A percentile compares a stretch with the other conserved stretches of the same genome.
These are phyloP conservation scores for Stylosanthes scabra DNA, from an alignment of 331 rosid genomes.

Conservation along the genomic window DNA sequence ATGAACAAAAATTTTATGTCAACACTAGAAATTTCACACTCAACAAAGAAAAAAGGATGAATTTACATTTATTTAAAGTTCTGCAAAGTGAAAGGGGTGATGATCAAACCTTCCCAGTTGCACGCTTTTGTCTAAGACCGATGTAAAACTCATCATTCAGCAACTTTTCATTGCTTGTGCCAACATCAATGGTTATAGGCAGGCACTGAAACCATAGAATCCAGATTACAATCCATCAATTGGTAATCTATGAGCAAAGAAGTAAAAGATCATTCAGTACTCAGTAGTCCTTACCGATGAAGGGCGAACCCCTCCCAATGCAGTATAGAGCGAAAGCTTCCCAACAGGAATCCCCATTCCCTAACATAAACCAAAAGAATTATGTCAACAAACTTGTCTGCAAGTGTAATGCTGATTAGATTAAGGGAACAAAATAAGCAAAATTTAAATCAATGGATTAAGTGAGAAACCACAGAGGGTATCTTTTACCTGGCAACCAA, in stretches of 20 bases:
- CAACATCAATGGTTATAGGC: conserved; percentile 96
- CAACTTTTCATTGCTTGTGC: conserved; percentile 90
- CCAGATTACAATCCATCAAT: conserved; percentile 18
- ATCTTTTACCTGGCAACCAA: conserved; percentile 86
- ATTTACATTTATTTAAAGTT: not conserved
- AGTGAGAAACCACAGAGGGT: not conserved
- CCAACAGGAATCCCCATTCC: conserved; percentile 99
- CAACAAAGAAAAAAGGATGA: not conserved
- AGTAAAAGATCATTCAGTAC: not conserved
- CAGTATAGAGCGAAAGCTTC: conserved; percentile 90
- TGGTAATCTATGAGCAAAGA: not conserved
- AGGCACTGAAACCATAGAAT: conserved; percentile 72
- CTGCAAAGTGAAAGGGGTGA: not conserved
- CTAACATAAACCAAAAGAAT: conserved; percentile 47
- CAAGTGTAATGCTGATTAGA: conserved; percentile 28
- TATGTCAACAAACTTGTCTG: conserved; percentile 31
- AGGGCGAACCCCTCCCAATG: conserved; percentile 98
- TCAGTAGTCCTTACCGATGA: conserved; percentile 80
- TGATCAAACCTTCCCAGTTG: conserved; percentile 82
- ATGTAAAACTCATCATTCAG: conserved; percentile 91
- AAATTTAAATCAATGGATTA: not conserved
- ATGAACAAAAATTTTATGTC: conserved; percentile 28
- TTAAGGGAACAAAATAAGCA: not conserved
- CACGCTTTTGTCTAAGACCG: conserved; percentile 84
- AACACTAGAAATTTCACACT: conserved; percentile 20